Evolutionary conservation across 2,329 filamentous ascomycete species (phyloP).

Genomic region (Dactylellina parvicollis): DNA sequence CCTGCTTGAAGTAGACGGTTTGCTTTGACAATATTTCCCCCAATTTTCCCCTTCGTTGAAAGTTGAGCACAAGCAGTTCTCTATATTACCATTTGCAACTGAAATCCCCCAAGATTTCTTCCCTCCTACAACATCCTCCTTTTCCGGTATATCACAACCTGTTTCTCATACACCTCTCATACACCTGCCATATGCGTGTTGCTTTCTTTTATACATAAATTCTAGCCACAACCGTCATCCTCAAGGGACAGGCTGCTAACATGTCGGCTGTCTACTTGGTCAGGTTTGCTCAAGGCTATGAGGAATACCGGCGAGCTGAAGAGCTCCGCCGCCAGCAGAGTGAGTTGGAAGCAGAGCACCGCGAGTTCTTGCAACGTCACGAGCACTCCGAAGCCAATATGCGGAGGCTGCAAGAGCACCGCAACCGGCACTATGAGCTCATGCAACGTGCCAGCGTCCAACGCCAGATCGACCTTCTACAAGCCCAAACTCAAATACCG

Average conservation of each 20-base stretch:
- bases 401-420: slow-evolving; percentile 39
- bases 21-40: too few species aligned
- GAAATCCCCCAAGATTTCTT: too few species aligned
- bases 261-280: background rate
- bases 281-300: slow-evolving; percentile 24
- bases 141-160: too few species aligned
- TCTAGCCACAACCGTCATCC: background rate
- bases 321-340: slow-evolving; percentile 9
- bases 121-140: too few species aligned
- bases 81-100: too few species aligned
- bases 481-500: slow-evolving; percentile 16
- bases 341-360: slow-evolving; percentile 44
- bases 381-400: slow-evolving; percentile 23
- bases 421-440: slow-evolving; percentile 38
- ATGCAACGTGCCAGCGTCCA: slow-evolving; percentile 37
- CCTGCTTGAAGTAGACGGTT: too few species aligned
- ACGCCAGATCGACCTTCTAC: slow-evolving; percentile 32
- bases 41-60: too few species aligned
- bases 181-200: too few species aligned
- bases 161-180: too few species aligned
- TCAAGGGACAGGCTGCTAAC: background rate
- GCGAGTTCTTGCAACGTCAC: slow-evolving; percentile 27
- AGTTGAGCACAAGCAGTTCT: too few species aligned
- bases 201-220: slow-evolving; percentile 2
- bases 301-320: slow-evolving; percentile 32